A percentile compares a stretch with the other conserved stretches of the same genome.
Conservation (phyloP, 441 rosid genomes). For the Eruca vesicaria region DNA sequence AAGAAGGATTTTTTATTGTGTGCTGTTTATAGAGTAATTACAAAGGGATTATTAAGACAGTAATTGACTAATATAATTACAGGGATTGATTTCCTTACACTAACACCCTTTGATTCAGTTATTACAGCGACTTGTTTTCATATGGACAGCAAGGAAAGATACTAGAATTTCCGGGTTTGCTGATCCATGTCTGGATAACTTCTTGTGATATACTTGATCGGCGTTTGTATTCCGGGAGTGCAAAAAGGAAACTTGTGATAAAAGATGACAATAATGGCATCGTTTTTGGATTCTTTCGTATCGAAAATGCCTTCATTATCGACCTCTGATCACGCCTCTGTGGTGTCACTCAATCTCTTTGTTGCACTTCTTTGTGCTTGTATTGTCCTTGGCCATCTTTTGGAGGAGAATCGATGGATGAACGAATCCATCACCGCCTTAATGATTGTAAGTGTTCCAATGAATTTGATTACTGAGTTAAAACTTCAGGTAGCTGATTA, state of each 20-base stretch:
- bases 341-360: constrained; percentile 84
- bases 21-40: neutral
- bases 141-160: constrained; percentile 23
- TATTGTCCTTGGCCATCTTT: constrained; percentile 89
- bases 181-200: constrained; percentile 15
- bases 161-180: constrained; percentile 20
- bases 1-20: no score
- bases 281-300: constrained; percentile 30
- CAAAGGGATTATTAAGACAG: neutral
- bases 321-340: constrained; percentile 89
- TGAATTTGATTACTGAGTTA: neutral
- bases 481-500: neutral
- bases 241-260: neutral
- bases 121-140: neutral
- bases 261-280: constrained; percentile 43
- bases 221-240: neutral
- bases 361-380: constrained; percentile 94
- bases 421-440: constrained; percentile 97
- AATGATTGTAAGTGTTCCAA: constrained; percentile 53
- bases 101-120: neutral
- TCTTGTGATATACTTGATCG: no score
- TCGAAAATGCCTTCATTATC: constrained; percentile 45
- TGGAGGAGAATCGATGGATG: constrained; percentile 96
- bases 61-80: neutral
- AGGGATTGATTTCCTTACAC: neutral